Base-by-base conservation (phyloP, 306 rosid genomes). In the Cucurbita maxima region DNA sequence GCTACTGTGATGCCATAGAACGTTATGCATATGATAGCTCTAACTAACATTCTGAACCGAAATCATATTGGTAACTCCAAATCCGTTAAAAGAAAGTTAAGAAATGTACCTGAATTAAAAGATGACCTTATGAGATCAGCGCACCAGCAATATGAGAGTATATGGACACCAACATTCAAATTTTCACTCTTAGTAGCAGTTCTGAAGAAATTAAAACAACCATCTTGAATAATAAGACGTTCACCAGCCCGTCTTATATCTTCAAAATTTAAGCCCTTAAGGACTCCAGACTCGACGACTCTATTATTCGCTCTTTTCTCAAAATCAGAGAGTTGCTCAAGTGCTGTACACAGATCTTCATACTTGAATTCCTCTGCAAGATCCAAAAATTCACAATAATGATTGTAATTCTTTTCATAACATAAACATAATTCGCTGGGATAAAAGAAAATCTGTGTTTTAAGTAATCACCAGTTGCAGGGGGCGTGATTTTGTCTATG, bases 111-210 rank as follows among this genome's bases (percentile, higher is more conserved):
- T 83, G 96, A 77, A 60, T 85, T 89, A 82, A 95, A 88, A 76
- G 91, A 85, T 58, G 99, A 91, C 59, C 95, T 86, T 44, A 95
- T 91, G 79, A 95, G 93, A 81, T 91, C 99, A 67, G 88, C 96
- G 14, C 99, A 95, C 99, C 99, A 95, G 87, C 99, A 95, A 76
- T 89, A 95, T 11, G 99, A 95, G 74, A 95, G 93, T 79, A 95
- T 80, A 83, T 95, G 96, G 67, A 95, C 88, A 38, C 79, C 86
- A 53, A 88, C 85, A 63, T 88, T 87, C 76, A 91, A 80, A 45
- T 82, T 88, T 77, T 88, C 93, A 56, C 80, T 86, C 83, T 87
- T 87, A 10, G 82, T 78, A 73, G 86, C 70, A 52, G 59, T 81
- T 84, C 82, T 82, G 67, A 95, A 95, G 86, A 95, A 95, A 81